Percentiles rank a stretch among this genome's conserved stretches.
Conservation (phyloP, 352 stramenopile genomes). For the Phytophthora tentaculata region DNA sequence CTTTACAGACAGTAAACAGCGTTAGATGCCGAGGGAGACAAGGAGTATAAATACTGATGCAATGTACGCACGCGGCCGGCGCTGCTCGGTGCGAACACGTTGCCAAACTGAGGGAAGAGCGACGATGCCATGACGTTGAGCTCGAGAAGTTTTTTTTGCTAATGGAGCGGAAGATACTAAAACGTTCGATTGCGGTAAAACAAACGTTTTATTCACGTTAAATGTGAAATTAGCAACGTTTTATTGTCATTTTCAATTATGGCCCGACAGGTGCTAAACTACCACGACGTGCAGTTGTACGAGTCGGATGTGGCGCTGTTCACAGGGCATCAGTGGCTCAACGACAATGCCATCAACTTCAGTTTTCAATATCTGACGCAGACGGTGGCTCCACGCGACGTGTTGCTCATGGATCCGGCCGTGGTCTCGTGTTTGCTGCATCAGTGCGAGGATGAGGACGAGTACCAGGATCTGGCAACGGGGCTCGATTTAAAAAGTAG, state of each 20-base stretch:
- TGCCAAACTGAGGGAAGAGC: slow-evolving; percentile 84
- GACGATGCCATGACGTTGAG: slow-evolving; percentile 59
- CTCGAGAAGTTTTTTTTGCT: slow-evolving; percentile 20
- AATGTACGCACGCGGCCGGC: slow-evolving; percentile 53
- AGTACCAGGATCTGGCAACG: slow-evolving; percentile 64
- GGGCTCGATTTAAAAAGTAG: slow-evolving; percentile 50
- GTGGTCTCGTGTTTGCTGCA: slow-evolving; percentile 84
- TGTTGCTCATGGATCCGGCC: slow-evolving; percentile 78
- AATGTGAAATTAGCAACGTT: slow-evolving; percentile 9
- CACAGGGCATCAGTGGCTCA: slow-evolving; percentile 64
- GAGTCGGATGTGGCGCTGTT: slow-evolving; percentile 83
- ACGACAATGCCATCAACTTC: slow-evolving; percentile 88
- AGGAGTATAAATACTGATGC: neutral
- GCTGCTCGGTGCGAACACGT: slow-evolving; percentile 72
- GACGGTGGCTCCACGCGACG: slow-evolving; percentile 31
- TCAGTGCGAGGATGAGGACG: slow-evolving; percentile 85
- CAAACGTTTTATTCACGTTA: neutral
- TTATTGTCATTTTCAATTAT: slow-evolving; percentile 26
- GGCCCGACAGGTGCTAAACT: slow-evolving; percentile 68
- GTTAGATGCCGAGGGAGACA: slow-evolving; percentile 1
- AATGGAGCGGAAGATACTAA: slow-evolving; percentile 21
- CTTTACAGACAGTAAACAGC: slow-evolving; percentile 29
- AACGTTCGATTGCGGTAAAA: slow-evolving; percentile 10
- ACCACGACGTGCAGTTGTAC: slow-evolving; percentile 86
- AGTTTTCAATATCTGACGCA: slow-evolving; percentile 78